These are phyloP conservation scores for Pseudopyrenochaeta lycopersici DNA, from an alignment of 2,329 filamentous ascomycete genomes.

Conservation along the genomic window DNA sequence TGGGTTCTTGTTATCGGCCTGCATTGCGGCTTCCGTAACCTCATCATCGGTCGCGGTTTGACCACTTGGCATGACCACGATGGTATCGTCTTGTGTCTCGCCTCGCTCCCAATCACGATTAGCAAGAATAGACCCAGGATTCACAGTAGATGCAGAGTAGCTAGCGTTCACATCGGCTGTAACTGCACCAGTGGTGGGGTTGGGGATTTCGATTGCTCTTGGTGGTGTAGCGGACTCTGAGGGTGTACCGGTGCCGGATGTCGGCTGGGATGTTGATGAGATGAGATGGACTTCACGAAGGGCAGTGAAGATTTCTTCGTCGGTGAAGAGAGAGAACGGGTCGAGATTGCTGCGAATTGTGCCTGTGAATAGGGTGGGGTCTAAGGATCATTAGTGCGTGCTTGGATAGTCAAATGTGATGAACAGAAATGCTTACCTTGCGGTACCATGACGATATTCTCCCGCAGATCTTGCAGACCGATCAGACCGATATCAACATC, in stretches of 20 bases:
- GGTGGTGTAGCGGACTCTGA: constrained; percentile 27
- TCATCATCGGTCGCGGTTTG: constrained; percentile 38
- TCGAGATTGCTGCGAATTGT: constrained; percentile 93
- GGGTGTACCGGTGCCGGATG: constrained; percentile 37
- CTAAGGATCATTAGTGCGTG: constrained; percentile 50
- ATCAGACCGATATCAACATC: constrained; percentile 89
- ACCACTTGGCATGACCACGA: constrained; percentile 42
- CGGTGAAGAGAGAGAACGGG: constrained; percentile 86
- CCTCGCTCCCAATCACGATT: constrained; percentile 40
- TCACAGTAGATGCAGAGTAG: constrained; percentile 40
- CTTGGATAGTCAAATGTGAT: neutral
- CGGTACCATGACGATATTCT: constrained; percentile 95
- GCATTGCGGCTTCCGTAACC: constrained; percentile 37
- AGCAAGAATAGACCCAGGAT: constrained; percentile 43
- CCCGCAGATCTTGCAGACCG: constrained; percentile 89
- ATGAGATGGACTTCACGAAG: constrained; percentile 91
- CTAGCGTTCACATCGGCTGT: constrained; percentile 38
- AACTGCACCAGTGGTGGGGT: constrained; percentile 35
- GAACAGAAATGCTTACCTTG: constrained; percentile 60
- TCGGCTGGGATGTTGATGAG: constrained; percentile 52
- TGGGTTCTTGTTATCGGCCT: constrained; percentile 87
- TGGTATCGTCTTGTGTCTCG: constrained; percentile 38
- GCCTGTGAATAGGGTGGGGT: constrained; percentile 92
- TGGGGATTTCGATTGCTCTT: constrained; percentile 42
- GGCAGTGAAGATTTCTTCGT: constrained; percentile 88